Percentiles rank a stretch among this genome's conserved stretches.
Conservation (phyloP, 2,329 filamentous ascomycete genomes). For the Colletotrichum sp. region DNA sequence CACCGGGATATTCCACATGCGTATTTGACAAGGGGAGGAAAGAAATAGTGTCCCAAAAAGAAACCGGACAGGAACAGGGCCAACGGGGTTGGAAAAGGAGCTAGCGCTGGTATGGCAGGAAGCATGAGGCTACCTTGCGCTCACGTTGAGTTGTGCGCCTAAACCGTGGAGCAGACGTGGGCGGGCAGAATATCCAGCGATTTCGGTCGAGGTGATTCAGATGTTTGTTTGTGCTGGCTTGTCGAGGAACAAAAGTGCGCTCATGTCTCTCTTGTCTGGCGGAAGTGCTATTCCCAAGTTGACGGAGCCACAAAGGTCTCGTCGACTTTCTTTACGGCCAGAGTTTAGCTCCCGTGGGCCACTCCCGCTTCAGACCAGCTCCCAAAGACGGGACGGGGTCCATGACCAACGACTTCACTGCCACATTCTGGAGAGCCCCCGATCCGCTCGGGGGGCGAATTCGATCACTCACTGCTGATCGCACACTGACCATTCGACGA, state of each 20-base stretch:
- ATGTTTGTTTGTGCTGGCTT: background rate
- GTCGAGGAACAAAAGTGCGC: background rate
- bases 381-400: background rate
- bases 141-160: background rate
- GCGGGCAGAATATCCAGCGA: background rate
- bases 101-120: background rate
- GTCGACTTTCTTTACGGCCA: background rate
- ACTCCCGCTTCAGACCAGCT: background rate
- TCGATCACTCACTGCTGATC: background rate
- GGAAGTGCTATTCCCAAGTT: background rate
- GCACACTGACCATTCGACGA: background rate
- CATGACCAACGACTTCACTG: background rate
- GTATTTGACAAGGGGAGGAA: background rate
- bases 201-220: background rate
- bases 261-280: background rate
- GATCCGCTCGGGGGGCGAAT: background rate
- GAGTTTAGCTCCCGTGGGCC: background rate
- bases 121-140: background rate
- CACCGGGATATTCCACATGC: background rate
- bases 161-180: background rate
- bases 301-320: background rate
- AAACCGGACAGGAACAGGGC: background rate
- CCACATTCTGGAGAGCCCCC: background rate
- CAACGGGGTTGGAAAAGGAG: background rate
- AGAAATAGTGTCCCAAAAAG: background rate